Base-by-base conservation (phyloP, 345 rosid genomes). In the Syzygium aqueum region DNA sequence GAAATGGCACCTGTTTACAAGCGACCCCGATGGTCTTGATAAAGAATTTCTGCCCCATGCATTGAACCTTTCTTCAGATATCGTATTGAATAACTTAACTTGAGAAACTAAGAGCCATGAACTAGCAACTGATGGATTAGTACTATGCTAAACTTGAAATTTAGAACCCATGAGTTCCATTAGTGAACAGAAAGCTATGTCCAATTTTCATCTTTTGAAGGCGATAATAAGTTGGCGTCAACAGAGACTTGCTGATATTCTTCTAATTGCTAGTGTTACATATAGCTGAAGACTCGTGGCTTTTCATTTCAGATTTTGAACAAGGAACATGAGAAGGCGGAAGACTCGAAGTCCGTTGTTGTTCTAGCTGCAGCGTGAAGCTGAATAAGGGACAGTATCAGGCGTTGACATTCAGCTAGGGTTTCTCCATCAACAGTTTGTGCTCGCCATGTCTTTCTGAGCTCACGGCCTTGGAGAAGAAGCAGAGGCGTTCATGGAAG, bases 261-360 rank as follows among this genome's bases (percentile, higher is more conserved):
- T 83, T 27, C 27, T 2, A 25, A 37, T 2, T 46, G 30, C 52
- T 46, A 83, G 25, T 46, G n/a, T 83, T 14, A 28, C 19, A 9
- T 53, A 84, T 52, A 51, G 85, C 1, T 53, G 61, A 57, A 56
- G 16, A 22, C 59, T 85, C 57, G 30, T 10, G 82, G 86, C 40
- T 40, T 28, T 50, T 3, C 2, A 57, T 91, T 89, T 88, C 93
- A 97, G 98, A 91, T 97, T 89, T 89, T 95, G 85, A 97, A 96
- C 94, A 96, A 95, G 90, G 99, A 97, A 88, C 99, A 97, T 53
- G 98, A 97, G 85, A 97, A 95, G 86, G 95, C 96, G 0, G 98
- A 96, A 89, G 99, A 97, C 90, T 90, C 93, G 5, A 95, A 96
- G 90, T 93, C 96, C 7, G 92, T 94, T 89, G 85, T 94, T 53